These are phyloP conservation scores for Xylaria multiplex DNA, from an alignment of 2,329 filamentous ascomycete genomes.

Conservation along the genomic window DNA sequence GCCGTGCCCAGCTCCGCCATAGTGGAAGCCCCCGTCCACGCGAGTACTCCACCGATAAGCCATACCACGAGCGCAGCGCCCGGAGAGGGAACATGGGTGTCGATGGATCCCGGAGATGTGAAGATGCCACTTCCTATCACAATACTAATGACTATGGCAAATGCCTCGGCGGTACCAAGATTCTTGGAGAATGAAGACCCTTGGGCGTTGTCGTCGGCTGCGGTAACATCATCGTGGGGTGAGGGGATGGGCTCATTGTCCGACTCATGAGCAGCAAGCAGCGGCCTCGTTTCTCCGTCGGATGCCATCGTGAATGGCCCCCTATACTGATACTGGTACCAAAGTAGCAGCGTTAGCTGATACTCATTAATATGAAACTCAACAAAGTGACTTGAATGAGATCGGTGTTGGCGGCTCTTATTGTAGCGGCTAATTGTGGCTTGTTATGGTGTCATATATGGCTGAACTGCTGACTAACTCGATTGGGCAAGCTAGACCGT, in stretches of 20 bases:
- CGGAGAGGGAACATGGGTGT: conserved; percentile 71
- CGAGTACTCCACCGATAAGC: conserved; percentile 69
- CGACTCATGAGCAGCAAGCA: conserved; percentile 19
- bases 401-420: neutral
- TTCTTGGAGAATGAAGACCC: conserved; percentile 47
- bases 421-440: conserved; percentile 25
- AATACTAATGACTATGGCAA: conserved; percentile 70
- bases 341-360: neutral
- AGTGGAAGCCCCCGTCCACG: conserved; percentile 71
- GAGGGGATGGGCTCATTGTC: conserved; percentile 1
- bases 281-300: conserved; percentile 33
- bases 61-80: conserved; percentile 67
- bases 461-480: conserved; percentile 16
- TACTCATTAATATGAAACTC: neutral
- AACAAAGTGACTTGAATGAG: neutral
- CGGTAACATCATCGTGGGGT: conserved; percentile 23
- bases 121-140: conserved; percentile 74
- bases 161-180: conserved; percentile 51
- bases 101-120: conserved; percentile 70
- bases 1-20: conserved; percentile 72
- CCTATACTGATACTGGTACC: neutral
- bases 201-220: conserved; percentile 22
- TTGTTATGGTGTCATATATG: conserved; percentile 21
- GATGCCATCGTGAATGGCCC: conserved; percentile 28
- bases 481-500: neutral